Evolutionary conservation across 2,329 filamentous ascomycete species (phyloP).

Genomic region (Fusarium chaquense): DNA sequence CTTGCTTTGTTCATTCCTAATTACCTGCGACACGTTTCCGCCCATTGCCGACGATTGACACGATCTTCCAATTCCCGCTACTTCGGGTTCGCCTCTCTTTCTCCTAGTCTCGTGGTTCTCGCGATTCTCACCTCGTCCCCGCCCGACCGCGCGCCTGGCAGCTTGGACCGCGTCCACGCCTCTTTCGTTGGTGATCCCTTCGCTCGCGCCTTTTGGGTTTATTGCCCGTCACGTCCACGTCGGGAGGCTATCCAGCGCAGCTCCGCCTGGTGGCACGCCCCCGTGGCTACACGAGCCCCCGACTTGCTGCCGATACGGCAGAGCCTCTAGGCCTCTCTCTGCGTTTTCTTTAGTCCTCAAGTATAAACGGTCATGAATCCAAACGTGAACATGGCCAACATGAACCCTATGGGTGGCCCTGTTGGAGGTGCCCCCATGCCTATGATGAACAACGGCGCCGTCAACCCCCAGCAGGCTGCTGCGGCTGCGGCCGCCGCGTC

Average conservation of each 20-base stretch:
- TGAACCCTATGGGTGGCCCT: constrained; percentile 76
- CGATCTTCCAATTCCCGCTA: constrained; percentile 41
- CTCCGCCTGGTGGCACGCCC: constrained; percentile 51
- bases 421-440: constrained; percentile 71
- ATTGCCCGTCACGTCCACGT: constrained; percentile 51
- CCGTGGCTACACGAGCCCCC: constrained; percentile 50
- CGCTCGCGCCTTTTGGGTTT: constrained; percentile 45
- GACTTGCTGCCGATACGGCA: constrained; percentile 44
- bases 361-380: constrained; percentile 64
- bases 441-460: constrained; percentile 73
- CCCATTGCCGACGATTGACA: constrained; percentile 38
- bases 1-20: constrained; percentile 22
- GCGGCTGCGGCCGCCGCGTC: constrained; percentile 50
- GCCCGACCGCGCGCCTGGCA: constrained; percentile 43
- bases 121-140: constrained; percentile 39
- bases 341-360: constrained; percentile 36
- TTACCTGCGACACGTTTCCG: constrained; percentile 29
- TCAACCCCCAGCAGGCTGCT: constrained; percentile 50
- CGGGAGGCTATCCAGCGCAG: constrained; percentile 51
- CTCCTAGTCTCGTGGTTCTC: constrained; percentile 43
- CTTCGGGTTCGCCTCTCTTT: constrained; percentile 34
- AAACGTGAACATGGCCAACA: constrained; percentile 74
- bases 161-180: constrained; percentile 46
- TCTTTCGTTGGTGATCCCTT: constrained; percentile 27
- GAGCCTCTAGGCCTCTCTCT: constrained; percentile 42